Percentiles rank a stretch among this genome's conserved stretches.
These are phyloP conservation scores for Calonectria honghensis DNA, from an alignment of 2,329 filamentous ascomycete genomes.

Conservation along the genomic window DNA sequence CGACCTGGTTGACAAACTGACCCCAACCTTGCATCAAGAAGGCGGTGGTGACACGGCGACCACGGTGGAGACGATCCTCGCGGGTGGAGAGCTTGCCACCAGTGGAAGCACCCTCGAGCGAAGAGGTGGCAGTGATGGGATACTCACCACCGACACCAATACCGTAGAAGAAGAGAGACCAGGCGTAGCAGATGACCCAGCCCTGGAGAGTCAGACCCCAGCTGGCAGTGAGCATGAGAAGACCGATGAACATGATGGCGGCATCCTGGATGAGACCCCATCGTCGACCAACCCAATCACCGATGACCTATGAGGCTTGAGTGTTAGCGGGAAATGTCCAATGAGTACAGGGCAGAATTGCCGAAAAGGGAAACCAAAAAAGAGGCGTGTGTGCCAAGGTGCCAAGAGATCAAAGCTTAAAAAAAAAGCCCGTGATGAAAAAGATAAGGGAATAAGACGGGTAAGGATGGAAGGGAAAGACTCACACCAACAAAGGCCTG, in stretches of 20 bases:
- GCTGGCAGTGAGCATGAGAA: slow-evolving; percentile 91
- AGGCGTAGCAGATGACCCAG: slow-evolving; percentile 98
- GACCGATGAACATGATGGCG: slow-evolving; percentile 92
- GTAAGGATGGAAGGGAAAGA: slow-evolving; percentile 37
- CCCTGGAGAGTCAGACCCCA: slow-evolving; percentile 93
- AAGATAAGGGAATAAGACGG: slow-evolving; percentile 12
- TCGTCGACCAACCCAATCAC: slow-evolving; percentile 88
- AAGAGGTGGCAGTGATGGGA: slow-evolving; percentile 95
- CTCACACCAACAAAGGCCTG: slow-evolving; percentile 89
- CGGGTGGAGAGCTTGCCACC: slow-evolving; percentile 90
- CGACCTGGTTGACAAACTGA: slow-evolving; percentile 93
- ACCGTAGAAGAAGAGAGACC: slow-evolving; percentile 88
- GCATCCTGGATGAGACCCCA: slow-evolving; percentile 98
- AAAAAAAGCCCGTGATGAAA: neutral
- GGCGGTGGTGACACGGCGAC: slow-evolving; percentile 94
- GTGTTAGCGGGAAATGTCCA: slow-evolving; percentile 47
- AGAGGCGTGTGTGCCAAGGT: slow-evolving; percentile 31
- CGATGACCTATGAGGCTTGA: slow-evolving; percentile 67
- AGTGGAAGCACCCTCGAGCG: slow-evolving; percentile 93
- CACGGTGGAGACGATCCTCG: slow-evolving; percentile 95
- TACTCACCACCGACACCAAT: slow-evolving; percentile 89
- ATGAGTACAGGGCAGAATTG: slow-evolving; percentile 30
- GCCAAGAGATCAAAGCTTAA: slow-evolving; percentile 26
- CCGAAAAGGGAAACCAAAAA: slow-evolving; percentile 26
- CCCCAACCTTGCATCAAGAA: slow-evolving; percentile 99